Conservation (phyloP, 2,329 filamentous ascomycete genomes). For the Claviceps cyperi region DNA sequence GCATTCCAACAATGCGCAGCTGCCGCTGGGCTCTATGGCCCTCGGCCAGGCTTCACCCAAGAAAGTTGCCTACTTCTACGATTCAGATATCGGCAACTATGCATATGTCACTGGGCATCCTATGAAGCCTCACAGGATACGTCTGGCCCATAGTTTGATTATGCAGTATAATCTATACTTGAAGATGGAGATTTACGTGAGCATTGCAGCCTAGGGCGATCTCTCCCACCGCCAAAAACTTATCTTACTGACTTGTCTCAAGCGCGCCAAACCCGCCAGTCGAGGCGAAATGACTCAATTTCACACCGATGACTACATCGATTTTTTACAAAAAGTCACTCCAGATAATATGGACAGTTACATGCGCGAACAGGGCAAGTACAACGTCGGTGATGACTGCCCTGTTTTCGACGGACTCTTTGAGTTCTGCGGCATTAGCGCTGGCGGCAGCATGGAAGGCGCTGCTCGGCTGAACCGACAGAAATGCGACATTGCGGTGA, state of each 20-base stretch:
- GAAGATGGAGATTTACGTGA: conserved; percentile 89
- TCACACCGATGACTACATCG: conserved; percentile 89
- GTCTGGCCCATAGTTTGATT: conserved; percentile 86
- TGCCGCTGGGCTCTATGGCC: conserved; percentile 29
- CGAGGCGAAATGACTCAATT: conserved; percentile 86
- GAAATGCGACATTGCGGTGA: conserved; percentile 93
- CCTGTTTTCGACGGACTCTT: conserved; percentile 97
- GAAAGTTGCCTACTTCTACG: conserved; percentile 96
- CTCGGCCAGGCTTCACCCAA: conserved; percentile 41
- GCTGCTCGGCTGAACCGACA: conserved; percentile 78
- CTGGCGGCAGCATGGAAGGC: conserved; percentile 85
- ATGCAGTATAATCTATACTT: conserved; percentile 93
- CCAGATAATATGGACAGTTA: conserved; percentile 97
- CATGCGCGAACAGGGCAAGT: conserved; percentile 78
- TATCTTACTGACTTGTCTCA: conserved; percentile 2
- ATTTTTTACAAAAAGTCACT: conserved; percentile 87
- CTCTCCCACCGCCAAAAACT: not conserved
- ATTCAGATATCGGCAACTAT: conserved; percentile 96
- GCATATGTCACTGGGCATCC: conserved; percentile 93
- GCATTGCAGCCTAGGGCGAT: conserved; percentile 24
- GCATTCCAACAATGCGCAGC: conserved; percentile 18
- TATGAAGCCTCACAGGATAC: conserved; percentile 97
- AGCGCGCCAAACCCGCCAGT: conserved; percentile 77
- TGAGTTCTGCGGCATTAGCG: conserved; percentile 89
- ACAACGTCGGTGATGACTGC: conserved; percentile 93